Evolutionary conservation across 371 early-diverging fungal genomes (phyloP), one percentile per base, ranked within the genome.

Genomic region (Mortierella sp.): DNA sequence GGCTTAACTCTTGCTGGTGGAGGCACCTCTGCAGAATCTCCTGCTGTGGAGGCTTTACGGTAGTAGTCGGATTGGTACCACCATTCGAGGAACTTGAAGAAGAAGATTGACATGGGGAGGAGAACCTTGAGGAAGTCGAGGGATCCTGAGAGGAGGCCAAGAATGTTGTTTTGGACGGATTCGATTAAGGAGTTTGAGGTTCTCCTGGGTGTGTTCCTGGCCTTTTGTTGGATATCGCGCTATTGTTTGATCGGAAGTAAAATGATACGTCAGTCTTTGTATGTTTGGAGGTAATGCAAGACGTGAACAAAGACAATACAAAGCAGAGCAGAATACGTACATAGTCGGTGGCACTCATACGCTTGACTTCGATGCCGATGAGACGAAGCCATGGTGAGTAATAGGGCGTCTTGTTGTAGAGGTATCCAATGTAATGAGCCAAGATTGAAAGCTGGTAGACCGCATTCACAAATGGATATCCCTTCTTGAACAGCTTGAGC

Each of bases 71-170:
- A 95, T 11, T 94, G 91, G 82, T 97, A 96, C 97, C 98, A 97
- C 98, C 98, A 98, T 88, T 98, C 98, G 81, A 97, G 83, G 79
- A 98, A 98, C 78, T 95, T 96, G 91, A 95, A 97, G 79, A 97
- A 94, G 90, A 98, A 97, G 58, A 98, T 95, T 0, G 96, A 94
- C 92, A 96, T 92, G 43, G 98, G 98, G 74, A 98, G 84, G 11
- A 95, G 79, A 4, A 93, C 91, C 78, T 96, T 95, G 51, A 97
- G 90, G 75, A 93, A 90, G 63, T 95, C 95, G 49, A 97, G 88
- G 0, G 92, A 91, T 77, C 48, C 81, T 2, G 81, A 82, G 21
- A 81, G 65, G 4, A 87, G 60, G 7, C 75, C 72, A 0, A 78
- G 65, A 4, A 83, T 76, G 10, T 79, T 83, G 75, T 79, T 83